Conservation (phyloP, 208 protist species). For the Porcisia hertigi region DNA sequence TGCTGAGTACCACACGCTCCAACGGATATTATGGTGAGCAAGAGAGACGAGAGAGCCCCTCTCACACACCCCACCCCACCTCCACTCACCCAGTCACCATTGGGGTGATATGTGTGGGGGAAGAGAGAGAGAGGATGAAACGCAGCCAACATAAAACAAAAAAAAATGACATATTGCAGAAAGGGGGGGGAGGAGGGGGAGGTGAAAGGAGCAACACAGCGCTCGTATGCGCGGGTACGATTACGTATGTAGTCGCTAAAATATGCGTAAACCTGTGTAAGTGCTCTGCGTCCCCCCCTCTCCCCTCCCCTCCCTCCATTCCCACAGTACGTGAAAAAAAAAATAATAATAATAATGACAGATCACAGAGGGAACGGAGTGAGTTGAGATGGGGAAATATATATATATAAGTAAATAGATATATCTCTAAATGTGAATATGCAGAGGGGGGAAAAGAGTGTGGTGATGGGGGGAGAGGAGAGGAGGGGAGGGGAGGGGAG, state of each 20-base stretch:
- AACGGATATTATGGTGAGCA: neutral
- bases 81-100: no score
- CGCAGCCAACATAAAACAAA: neutral
- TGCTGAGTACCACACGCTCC: neutral
- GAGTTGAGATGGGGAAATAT: neutral
- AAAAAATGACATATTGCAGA: neutral
- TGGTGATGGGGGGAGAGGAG: no score
- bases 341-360: neutral
- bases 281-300: no score
- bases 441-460: no score
- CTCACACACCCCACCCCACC: no score
- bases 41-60: no score
- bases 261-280: neutral
- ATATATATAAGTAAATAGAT: neutral
- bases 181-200: neutral
- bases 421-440: neutral
- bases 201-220: neutral
- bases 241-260: neutral
- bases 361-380: neutral
- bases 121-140: no score
- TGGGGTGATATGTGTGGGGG: no score
- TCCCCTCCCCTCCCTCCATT: no score
- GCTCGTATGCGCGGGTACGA: slow-evolving; percentile 2
- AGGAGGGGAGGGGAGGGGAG: neutral
- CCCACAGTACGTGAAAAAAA: neutral